These are phyloP conservation scores for Aspergillus phoenicis DNA, from an alignment of 2,329 filamentous ascomycete genomes.

Conservation along the genomic window DNA sequence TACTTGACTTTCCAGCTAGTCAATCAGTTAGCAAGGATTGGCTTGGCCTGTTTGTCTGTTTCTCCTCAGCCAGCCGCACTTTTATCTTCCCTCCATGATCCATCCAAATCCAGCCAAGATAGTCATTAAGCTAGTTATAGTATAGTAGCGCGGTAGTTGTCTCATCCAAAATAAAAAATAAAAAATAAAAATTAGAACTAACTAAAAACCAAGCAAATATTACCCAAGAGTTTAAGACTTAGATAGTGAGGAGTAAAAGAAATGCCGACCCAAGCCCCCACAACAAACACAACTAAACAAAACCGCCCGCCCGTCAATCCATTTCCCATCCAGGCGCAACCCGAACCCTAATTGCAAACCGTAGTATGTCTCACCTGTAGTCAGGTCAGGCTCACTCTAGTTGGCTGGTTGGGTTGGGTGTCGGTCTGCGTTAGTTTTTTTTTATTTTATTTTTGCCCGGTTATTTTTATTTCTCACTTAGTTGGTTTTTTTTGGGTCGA, in stretches of 20 bases:
- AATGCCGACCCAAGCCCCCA: neutral
- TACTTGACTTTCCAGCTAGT: too few species aligned
- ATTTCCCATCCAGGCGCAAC: constrained; percentile 1
- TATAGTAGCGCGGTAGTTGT: neutral
- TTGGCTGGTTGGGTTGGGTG: too few species aligned
- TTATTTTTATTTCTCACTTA: neutral
- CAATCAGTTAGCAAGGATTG: too few species aligned
- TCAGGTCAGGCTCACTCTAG: neutral
- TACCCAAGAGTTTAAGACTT: too few species aligned
- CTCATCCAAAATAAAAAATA: neutral
- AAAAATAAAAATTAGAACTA: neutral
- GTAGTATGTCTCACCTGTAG: constrained; percentile 18
- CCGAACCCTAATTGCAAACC: constrained; percentile 9
- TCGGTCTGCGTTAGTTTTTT: too few species aligned
- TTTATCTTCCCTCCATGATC: neutral
- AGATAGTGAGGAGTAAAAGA: neutral
- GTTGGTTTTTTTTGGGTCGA: neutral
- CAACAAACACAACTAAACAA: neutral
- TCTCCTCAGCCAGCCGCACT: neutral
- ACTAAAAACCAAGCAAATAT: neutral
- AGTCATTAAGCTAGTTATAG: neutral
- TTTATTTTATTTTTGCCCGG: neutral
- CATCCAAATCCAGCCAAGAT: too few species aligned
- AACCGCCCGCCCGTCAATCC: constrained; percentile 2
- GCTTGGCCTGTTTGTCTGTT: neutral